phyloP scores from a whole-genome alignment of 371 early-diverging fungal species.

The Nematocida sp. region DNA sequence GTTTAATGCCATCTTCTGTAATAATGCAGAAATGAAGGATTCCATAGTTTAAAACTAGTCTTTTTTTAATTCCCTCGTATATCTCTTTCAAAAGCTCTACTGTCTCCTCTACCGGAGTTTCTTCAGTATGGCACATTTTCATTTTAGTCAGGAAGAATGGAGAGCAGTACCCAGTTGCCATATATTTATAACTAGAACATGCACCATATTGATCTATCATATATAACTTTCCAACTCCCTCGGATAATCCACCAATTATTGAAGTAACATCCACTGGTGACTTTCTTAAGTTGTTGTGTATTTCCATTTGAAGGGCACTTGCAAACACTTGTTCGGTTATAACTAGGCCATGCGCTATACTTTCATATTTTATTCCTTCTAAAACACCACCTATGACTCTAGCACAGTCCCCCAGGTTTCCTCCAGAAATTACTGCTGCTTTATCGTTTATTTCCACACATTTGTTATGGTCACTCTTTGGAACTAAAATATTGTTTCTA shows the following conservation, averaged over 20 bases:
- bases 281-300: conserved; percentile 50
- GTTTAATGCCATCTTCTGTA: conserved; percentile 30
- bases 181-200: conserved; percentile 41
- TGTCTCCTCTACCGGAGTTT: conserved; percentile 52
- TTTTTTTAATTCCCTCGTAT: conserved; percentile 62
- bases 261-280: conserved; percentile 40
- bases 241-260: conserved; percentile 55
- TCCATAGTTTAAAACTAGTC: conserved; percentile 51
- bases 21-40: conserved; percentile 56
- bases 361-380: conserved; percentile 57
- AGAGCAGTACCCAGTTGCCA: conserved; percentile 59
- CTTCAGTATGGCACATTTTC: conserved; percentile 56
- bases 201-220: conserved; percentile 65
- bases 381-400: conserved; percentile 44
- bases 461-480: conserved; percentile 59
- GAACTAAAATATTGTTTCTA: conserved; percentile 57
- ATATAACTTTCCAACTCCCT: conserved; percentile 40
- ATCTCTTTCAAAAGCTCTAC: conserved; percentile 54
- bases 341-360: conserved; percentile 46
- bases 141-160: conserved; percentile 61
- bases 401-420: conserved; percentile 64
- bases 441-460: conserved; percentile 49
- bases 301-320: conserved; percentile 57
- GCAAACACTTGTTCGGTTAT: conserved; percentile 52
- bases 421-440: conserved; percentile 50